These are phyloP conservation scores for Sporothrix protearum DNA, from an alignment of 2,329 filamentous ascomycete genomes.

Conservation along the genomic window DNA sequence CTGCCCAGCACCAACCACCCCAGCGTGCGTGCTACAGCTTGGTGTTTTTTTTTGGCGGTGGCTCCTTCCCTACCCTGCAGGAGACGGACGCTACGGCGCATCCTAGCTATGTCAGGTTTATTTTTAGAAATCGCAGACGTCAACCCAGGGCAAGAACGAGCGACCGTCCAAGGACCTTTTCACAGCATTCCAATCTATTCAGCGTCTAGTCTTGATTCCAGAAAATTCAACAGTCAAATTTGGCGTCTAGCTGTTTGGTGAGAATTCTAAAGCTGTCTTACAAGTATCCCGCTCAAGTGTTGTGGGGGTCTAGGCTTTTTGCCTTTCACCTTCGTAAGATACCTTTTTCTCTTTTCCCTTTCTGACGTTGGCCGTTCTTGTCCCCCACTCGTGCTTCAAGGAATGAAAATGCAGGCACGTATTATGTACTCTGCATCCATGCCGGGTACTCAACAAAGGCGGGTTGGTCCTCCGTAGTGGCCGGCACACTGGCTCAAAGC, in stretches of 20 bases:
- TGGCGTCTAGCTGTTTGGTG: background rate
- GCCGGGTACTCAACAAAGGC: background rate
- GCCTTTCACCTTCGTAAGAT: background rate
- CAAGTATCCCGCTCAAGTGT: background rate
- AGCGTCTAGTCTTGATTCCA: background rate
- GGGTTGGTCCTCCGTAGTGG: background rate
- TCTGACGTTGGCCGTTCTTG: background rate
- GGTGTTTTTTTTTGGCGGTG: background rate
- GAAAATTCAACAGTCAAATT: background rate
- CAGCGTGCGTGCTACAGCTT: background rate
- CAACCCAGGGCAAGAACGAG: background rate
- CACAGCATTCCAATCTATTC: background rate
- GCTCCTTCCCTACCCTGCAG: background rate
- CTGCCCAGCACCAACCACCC: background rate
- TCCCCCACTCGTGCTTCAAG: background rate
- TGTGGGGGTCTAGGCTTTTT: background rate
- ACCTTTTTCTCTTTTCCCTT: background rate
- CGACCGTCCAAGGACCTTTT: background rate
- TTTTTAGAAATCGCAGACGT: constrained; percentile 15
- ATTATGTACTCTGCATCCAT: background rate
- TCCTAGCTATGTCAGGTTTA: constrained; percentile 15
- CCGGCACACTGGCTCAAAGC: background rate
- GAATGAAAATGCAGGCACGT: background rate
- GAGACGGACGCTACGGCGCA: background rate
- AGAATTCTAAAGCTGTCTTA: background rate